Evolutionary conservation across 306 rosid genomes (phyloP).

Genomic region (Bauhinia variegata): DNA sequence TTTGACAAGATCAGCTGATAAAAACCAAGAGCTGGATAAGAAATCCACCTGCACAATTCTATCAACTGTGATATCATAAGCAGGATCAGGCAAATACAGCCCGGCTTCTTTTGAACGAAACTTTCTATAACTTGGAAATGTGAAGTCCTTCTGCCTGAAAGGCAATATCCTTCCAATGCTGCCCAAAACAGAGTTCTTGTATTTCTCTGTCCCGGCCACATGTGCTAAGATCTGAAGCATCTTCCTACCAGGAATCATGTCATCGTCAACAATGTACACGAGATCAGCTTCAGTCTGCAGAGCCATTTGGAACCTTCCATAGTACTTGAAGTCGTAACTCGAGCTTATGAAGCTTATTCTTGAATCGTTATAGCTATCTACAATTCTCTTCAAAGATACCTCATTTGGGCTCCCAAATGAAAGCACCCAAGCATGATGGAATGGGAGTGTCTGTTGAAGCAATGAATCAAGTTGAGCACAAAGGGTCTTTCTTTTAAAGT

Average conservation of each 20-base stretch:
- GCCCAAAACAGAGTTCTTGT: conserved; percentile 80
- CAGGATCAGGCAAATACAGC: conserved; percentile 94
- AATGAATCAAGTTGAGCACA: conserved; percentile 86
- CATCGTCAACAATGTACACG: conserved; percentile 85
- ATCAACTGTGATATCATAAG: conserved; percentile 82
- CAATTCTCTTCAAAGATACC: conserved; percentile 70
- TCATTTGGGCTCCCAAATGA: conserved; percentile 97
- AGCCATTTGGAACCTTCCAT: conserved; percentile 96
- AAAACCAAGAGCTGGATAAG: conserved; percentile 96
- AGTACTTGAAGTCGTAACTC: conserved; percentile 92
- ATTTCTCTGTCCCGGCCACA: conserved; percentile 82
- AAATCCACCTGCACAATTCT: conserved; percentile 96
- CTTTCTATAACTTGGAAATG: conserved; percentile 91
- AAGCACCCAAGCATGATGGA: conserved; percentile 94
- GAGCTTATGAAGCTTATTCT: conserved; percentile 88
- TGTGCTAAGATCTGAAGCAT: conserved; percentile 93
- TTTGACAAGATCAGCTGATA: conserved; percentile 77
- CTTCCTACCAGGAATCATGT: conserved; percentile 90
- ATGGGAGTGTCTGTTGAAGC: conserved; percentile 80
- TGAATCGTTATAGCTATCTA: conserved; percentile 80
- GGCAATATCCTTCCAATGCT: conserved; percentile 95
- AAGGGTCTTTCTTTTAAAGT: conserved; percentile 90
- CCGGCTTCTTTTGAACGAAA: conserved; percentile 93
- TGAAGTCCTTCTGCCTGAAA: conserved; percentile 86
- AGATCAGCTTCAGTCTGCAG: conserved; percentile 85